Conservation (phyloP, 768 basidiomycete species). For the Macrolepiota fuliginosa region DNA sequence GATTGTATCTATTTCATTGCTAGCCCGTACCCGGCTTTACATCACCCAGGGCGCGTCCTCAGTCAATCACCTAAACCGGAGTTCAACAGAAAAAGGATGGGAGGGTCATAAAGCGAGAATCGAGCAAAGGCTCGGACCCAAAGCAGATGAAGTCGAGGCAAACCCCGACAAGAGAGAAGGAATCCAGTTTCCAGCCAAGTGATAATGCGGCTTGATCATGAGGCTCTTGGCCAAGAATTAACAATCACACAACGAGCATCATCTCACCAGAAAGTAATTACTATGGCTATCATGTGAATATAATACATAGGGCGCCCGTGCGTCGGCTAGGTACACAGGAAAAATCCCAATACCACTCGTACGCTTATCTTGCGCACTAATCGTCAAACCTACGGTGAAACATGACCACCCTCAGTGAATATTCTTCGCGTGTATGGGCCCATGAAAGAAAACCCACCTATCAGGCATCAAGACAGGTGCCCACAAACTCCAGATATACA, state of each 20-base stretch:
- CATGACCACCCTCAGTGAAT: neutral
- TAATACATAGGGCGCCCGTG: neutral
- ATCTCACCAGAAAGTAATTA: neutral
- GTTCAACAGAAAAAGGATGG: too few relatives aligned
- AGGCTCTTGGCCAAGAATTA: too few relatives aligned
- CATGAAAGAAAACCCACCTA: slow-evolving; percentile 49
- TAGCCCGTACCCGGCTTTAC: too few relatives aligned
- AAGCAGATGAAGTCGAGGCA: too few relatives aligned
- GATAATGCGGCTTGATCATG: too few relatives aligned
- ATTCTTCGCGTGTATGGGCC: neutral
- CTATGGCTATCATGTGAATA: neutral
- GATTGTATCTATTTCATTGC: too few relatives aligned
- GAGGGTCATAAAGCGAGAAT: too few relatives aligned
- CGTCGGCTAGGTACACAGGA: neutral
- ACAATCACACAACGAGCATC: neutral
- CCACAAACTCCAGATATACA: slow-evolving; percentile 85
- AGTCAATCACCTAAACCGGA: too few relatives aligned
- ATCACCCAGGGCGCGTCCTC: too few relatives aligned
- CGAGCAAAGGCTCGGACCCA: too few relatives aligned
- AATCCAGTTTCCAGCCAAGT: too few relatives aligned
- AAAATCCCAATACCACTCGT: neutral
- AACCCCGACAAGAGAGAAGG: too few relatives aligned
- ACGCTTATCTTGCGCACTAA: neutral
- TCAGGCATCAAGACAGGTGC: slow-evolving; percentile 93
- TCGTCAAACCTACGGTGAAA: neutral